Conservation (phyloP, 352 stramenopile genomes). For the Albugo candida region DNA sequence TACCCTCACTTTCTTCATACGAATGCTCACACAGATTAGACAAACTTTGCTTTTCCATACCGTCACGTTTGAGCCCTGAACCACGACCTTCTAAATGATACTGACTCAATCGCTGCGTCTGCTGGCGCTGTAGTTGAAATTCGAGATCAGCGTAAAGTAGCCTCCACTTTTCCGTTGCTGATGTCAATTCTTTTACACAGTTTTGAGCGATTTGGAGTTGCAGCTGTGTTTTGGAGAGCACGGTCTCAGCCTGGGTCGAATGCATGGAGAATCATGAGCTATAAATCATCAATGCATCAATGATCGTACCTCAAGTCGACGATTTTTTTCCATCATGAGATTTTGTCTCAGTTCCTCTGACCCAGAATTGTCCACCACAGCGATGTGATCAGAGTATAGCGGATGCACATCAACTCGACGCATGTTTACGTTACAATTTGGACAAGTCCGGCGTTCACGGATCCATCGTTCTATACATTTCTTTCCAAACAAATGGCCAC, state of each 20-base stretch:
- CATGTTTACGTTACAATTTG: conserved; percentile 36
- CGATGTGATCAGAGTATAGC: conserved; percentile 49
- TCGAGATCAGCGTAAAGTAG: conserved; percentile 12
- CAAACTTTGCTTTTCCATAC: neutral
- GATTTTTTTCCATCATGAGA: conserved; percentile 31
- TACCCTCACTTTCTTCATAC: no score
- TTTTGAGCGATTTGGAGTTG: conserved; percentile 14
- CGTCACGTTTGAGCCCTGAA: neutral
- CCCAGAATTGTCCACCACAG: conserved; percentile 53
- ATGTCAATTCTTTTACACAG: conserved; percentile 9
- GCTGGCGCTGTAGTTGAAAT: conserved; percentile 3
- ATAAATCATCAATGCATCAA: neutral
- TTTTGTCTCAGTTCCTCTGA: conserved; percentile 33
- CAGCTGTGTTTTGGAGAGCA: conserved; percentile 19
- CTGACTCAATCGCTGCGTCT: neutral
- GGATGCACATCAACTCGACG: conserved; percentile 27
- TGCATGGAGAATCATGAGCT: neutral
- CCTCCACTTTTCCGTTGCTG: conserved; percentile 16
- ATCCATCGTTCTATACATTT: conserved; percentile 62
- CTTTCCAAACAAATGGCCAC: conserved; percentile 54
- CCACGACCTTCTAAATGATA: neutral
- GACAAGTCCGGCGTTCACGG: conserved; percentile 32
- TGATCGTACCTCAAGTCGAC: conserved; percentile 13
- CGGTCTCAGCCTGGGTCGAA: conserved; percentile 16
- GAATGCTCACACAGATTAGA: no score